phyloP scores from a whole-genome alignment of 306 rosid species.

The Geum urbanum region DNA sequence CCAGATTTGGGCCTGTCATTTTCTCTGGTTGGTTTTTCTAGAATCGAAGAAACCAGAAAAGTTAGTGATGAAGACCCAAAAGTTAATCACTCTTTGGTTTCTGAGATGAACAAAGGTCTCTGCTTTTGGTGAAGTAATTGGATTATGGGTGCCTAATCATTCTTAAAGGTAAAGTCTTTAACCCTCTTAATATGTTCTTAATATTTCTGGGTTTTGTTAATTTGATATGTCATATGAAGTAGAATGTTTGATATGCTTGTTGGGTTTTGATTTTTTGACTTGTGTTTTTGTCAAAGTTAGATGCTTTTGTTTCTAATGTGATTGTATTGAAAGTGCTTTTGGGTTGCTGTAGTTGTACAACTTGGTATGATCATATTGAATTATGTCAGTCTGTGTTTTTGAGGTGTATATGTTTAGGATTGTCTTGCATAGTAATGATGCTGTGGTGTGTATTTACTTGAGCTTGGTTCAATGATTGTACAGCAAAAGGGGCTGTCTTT shows the following conservation, averaged over 20 bases:
- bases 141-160: conserved; percentile 30
- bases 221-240: background rate
- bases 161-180: conserved; percentile 39
- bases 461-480: conserved; percentile 29
- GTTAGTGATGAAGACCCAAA: conserved; percentile 1
- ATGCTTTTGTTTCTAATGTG: conserved; percentile 26
- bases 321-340: conserved; percentile 32
- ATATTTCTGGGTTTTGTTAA: background rate
- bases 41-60: conserved; percentile 11
- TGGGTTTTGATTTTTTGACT: conserved; percentile 36
- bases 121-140: conserved; percentile 36
- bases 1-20: conserved; percentile 37
- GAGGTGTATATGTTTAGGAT: conserved; percentile 14
- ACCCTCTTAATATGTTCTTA: conserved; percentile 3
- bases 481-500: conserved; percentile 24
- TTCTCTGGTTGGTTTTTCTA: conserved; percentile 15
- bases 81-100: conserved; percentile 15
- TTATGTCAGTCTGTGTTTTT: conserved; percentile 21
- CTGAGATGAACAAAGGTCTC: conserved; percentile 31
- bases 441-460: conserved; percentile 20
- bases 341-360: conserved; percentile 16
- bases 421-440: conserved; percentile 26
- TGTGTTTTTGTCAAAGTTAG: conserved; percentile 40
- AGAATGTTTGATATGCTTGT: conserved; percentile 29
- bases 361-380: conserved; percentile 22